These are phyloP conservation scores for Claviceps sp. DNA, from an alignment of 2,329 filamentous ascomycete genomes.

Conservation along the genomic window DNA sequence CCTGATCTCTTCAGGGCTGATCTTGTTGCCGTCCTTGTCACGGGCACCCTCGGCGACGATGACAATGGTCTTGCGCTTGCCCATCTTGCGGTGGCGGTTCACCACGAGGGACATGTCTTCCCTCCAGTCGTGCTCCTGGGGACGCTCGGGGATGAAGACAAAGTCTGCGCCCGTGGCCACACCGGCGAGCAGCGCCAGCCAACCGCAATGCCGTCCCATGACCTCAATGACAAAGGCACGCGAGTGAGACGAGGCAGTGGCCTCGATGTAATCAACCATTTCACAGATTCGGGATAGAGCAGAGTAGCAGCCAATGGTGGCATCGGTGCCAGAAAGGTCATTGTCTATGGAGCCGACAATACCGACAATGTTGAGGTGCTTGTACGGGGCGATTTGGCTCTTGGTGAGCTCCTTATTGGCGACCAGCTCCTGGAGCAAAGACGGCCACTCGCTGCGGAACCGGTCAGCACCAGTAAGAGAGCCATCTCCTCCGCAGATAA, in stretches of 20 bases:
- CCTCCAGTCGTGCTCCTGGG: conserved; percentile 76
- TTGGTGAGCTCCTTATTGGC: conserved; percentile 54
- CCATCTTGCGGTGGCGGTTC: conserved; percentile 66
- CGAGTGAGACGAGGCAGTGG: conserved; percentile 86
- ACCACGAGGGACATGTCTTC: conserved; percentile 76
- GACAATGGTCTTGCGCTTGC: conserved; percentile 96
- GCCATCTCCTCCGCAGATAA: conserved; percentile 95
- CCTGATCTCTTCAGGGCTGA: conserved; percentile 70
- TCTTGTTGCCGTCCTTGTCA: conserved; percentile 71
- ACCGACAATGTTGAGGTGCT: conserved; percentile 88
- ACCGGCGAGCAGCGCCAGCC: conserved; percentile 91
- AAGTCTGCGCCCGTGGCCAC: conserved; percentile 94
- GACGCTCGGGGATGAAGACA: conserved; percentile 92
- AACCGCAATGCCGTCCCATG: conserved; percentile 96
- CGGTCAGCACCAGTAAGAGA: conserved; percentile 90
- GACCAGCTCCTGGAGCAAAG: conserved; percentile 75
- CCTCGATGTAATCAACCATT: conserved; percentile 92
- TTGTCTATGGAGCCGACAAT: conserved; percentile 97
- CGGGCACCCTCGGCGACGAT: conserved; percentile 94
- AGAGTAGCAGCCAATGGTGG: conserved; percentile 94
- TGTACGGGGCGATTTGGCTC: conserved; percentile 62
- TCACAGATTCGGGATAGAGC: conserved; percentile 88
- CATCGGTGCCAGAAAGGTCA: conserved; percentile 91
- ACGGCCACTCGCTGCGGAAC: conserved; percentile 86
- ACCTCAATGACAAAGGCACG: conserved; percentile 96